Percentiles rank a stretch among this genome's conserved stretches.
These are phyloP conservation scores for Myriosclerotinia duriaeana DNA, from an alignment of 2,329 filamentous ascomycete species.

Conservation along the genomic window DNA sequence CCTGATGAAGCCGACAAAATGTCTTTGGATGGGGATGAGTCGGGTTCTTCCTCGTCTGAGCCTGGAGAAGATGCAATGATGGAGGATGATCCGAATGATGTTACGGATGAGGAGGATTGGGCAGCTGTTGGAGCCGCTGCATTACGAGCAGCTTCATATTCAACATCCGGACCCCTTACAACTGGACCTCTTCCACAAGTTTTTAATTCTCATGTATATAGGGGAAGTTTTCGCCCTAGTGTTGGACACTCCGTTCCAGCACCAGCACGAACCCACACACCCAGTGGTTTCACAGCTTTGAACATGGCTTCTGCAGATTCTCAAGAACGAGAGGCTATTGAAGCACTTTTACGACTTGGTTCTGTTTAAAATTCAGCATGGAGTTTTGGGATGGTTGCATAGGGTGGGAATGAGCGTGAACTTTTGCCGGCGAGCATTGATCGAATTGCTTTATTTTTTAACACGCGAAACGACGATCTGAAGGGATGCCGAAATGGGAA, in stretches of 20 bases:
- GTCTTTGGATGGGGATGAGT: constrained; percentile 76
- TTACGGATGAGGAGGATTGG: constrained; percentile 97
- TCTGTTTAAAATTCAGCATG: constrained; percentile 58
- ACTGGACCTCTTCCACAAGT: constrained; percentile 36
- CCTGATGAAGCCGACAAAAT: constrained; percentile 91
- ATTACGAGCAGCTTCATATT: constrained; percentile 67
- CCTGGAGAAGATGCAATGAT: constrained; percentile 63
- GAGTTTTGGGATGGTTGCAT: constrained; percentile 38
- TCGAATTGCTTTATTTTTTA: constrained; percentile 34
- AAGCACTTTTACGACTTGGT: constrained; percentile 76
- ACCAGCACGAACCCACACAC: constrained; percentile 46
- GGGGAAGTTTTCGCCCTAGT: constrained; percentile 32
- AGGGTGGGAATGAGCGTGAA: constrained; percentile 33
- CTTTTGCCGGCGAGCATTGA: constrained; percentile 41
- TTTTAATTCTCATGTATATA: constrained; percentile 51
- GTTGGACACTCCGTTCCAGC: constrained; percentile 39
- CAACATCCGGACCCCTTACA: constrained; percentile 54
- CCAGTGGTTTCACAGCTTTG: constrained; percentile 49
- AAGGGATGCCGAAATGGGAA: constrained; percentile 27
- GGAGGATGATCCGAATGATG: constrained; percentile 77
- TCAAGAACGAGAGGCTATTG: constrained; percentile 78
- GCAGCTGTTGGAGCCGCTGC: constrained; percentile 83
- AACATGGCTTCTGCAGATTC: constrained; percentile 52
- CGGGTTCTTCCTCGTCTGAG: constrained; percentile 70
- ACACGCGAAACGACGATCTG: constrained; percentile 35